phyloP scores from a whole-genome alignment of 768 basidiomycete genomes.

The Collybia nuda region DNA sequence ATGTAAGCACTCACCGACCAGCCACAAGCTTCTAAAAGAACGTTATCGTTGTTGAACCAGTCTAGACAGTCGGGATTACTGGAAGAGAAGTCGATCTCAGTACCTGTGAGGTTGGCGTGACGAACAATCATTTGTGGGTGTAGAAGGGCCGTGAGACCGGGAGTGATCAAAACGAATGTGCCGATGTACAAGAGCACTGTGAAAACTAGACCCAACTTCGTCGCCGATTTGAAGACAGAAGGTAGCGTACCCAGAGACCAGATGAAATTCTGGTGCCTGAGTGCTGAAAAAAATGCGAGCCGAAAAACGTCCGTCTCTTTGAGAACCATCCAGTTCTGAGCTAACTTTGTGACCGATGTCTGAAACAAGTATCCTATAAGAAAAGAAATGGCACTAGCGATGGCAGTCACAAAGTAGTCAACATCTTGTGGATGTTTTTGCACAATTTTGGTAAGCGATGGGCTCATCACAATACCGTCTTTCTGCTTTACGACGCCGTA shows the following conservation, averaged over 20 bases:
- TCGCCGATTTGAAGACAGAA: background rate
- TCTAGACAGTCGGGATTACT: slow-evolving; percentile 12
- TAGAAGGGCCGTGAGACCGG: background rate
- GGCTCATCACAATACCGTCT: slow-evolving; percentile 5
- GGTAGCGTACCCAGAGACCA: background rate
- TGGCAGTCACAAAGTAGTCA: background rate
- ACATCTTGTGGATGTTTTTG: background rate
- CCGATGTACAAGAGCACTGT: background rate
- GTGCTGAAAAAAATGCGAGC: background rate
- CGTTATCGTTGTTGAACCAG: slow-evolving; percentile 10
- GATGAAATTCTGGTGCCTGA: background rate
- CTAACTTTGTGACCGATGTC: background rate
- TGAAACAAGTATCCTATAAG: background rate
- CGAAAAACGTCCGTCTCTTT: background rate
- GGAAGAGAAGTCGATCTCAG: slow-evolving; percentile 18
- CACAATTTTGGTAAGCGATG: background rate
- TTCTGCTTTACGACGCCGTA: slow-evolving; percentile 13
- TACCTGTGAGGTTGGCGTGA: slow-evolving; percentile 7
- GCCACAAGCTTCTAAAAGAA: background rate
- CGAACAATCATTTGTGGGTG: slow-evolving; percentile 10
- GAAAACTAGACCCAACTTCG: background rate
- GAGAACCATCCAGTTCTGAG: background rate
- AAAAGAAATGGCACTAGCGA: background rate
- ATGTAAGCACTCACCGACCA: background rate
- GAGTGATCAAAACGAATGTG: background rate